Base-by-base conservation (phyloP, 768 basidiomycete genomes). In the Cystoderma amianthinum region DNA sequence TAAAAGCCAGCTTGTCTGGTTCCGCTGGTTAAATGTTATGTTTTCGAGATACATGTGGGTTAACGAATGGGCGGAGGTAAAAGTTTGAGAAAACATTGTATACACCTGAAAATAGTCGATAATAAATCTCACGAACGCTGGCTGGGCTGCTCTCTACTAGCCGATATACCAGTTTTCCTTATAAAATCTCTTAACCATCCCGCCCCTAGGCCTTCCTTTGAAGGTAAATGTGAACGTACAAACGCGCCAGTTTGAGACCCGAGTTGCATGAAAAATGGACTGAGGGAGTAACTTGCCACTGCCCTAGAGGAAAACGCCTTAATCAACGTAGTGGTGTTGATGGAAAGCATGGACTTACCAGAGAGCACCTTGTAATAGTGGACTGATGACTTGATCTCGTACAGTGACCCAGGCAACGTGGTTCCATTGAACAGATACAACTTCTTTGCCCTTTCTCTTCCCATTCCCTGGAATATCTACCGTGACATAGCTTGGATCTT, bases 21-120 rank as follows among this genome's bases (percentile, higher is more conserved):
- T 91, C 65, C 76, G 93, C 32, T 90, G 85, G 77, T 62, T 93
- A 42, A 87, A 92, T 54, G 68, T 94, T 28, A 48, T 62, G 16
- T 87, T 83, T 54, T 92, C 88, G 13, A 72, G 84, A 43, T 91
- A 93, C 55, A 85, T 95, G 88, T 95, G 93, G 92, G 77, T 87
- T 19, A 93, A 93, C 47, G 82, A 87, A 48, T 89, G 88, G 76
- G 66, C 69, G 2, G 74, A 80, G 55, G 52, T 86, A 18, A 49
- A 41, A 30, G 66, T 85, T 16, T 36, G 42, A 39, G 25, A 18
- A 24, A 34, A 6, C 17, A 15, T 21, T 32, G 37, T 20, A 20
- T 24, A 7, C 16, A 22, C 23, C 36, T 20, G 24, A n/a, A 20
- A 10, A n/a, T 39, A 39, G n/a, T 20, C 19, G 11, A 11, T 25